Evolutionary conservation across 1,284 basidiomycete species (phyloP).

Genomic region (Tylopilus orsonianus): DNA sequence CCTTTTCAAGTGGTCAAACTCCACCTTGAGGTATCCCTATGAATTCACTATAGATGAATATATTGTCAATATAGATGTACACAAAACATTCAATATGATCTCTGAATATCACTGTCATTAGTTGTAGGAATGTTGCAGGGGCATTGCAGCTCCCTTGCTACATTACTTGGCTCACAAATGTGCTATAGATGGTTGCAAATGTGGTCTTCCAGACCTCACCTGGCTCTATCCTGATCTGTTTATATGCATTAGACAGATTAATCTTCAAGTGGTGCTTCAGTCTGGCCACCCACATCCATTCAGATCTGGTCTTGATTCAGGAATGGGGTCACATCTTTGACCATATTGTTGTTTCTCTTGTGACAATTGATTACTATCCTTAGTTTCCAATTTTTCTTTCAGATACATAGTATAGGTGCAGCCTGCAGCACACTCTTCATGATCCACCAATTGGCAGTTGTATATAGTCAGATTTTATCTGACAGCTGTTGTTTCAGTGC

Average conservation of each 20-base stretch:
- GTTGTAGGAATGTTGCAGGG: conserved; percentile 32
- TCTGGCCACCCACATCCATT: conserved; percentile 18
- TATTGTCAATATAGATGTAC: background rate
- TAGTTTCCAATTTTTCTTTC: background rate
- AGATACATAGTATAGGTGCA: background rate
- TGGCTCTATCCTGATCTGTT: conserved; percentile 31
- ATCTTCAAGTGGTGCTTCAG: conserved; percentile 28
- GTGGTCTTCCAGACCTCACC: conserved; percentile 17
- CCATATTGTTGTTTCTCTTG: conserved; percentile 21
- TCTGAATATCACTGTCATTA: conserved; percentile 36
- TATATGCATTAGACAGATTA: conserved; percentile 35
- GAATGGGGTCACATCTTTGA: conserved; percentile 32
- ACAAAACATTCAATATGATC: conserved; percentile 31
- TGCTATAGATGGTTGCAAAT: conserved; percentile 15
- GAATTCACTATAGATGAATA: background rate
- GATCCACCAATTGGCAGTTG: background rate
- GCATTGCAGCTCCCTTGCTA: conserved; percentile 38
- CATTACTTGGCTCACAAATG: conserved; percentile 30
- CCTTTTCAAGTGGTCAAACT: conserved; percentile 28
- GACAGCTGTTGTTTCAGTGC: background rate
- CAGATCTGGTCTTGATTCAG: conserved; percentile 36
- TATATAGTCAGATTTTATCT: background rate
- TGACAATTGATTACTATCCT: background rate
- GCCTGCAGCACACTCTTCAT: conserved; percentile 3
- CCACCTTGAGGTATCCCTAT: conserved; percentile 19